Evolutionary conservation across 2,329 filamentous ascomycete genomes (phyloP).

Genomic region (Penicillium sp.): DNA sequence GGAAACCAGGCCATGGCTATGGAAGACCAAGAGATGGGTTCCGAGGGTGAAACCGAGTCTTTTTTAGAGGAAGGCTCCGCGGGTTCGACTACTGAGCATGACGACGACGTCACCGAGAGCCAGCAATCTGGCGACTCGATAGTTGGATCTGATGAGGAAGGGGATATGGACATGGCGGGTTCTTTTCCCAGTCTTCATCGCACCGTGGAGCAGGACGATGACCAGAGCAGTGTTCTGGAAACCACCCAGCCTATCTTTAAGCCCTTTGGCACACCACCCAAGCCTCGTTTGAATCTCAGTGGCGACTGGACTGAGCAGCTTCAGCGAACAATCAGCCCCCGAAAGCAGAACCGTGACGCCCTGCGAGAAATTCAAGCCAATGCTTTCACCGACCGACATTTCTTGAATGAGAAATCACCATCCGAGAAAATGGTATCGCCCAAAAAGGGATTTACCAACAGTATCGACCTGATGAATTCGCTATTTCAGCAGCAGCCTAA

Average conservation of each 20-base stretch:
- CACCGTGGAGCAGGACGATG: constrained; percentile 70
- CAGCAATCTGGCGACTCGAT: constrained; percentile 64
- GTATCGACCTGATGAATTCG: constrained; percentile 95
- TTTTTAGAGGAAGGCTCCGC: constrained; percentile 93
- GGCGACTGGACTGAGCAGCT: constrained; percentile 94
- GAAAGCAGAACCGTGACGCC: constrained; percentile 81
- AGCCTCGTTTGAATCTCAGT: constrained; percentile 57
- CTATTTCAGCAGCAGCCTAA: constrained; percentile 69
- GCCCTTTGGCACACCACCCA: constrained; percentile 52
- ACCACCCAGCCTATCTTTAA: constrained; percentile 36
- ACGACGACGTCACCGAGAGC: constrained; percentile 50
- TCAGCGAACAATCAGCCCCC: constrained; percentile 88
- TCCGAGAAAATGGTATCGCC: constrained; percentile 23
- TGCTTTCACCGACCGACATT: constrained; percentile 52
- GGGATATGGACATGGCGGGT: constrained; percentile 81
- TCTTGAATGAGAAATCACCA: constrained; percentile 34
- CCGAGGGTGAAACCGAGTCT: constrained; percentile 58
- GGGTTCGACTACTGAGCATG: constrained; percentile 69
- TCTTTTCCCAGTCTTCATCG: constrained; percentile 71
- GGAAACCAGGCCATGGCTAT: constrained; percentile 62
- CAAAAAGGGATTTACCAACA: constrained; percentile 72
- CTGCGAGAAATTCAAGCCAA: constrained; percentile 65
- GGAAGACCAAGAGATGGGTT: constrained; percentile 47
- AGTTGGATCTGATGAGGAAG: constrained; percentile 61
- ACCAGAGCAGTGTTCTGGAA: constrained; percentile 52